Evolutionary conservation across 2,329 filamentous ascomycete species (phyloP), one percentile per base, ranked within the genome.

Genomic region (Talaromyces marneffei): DNA sequence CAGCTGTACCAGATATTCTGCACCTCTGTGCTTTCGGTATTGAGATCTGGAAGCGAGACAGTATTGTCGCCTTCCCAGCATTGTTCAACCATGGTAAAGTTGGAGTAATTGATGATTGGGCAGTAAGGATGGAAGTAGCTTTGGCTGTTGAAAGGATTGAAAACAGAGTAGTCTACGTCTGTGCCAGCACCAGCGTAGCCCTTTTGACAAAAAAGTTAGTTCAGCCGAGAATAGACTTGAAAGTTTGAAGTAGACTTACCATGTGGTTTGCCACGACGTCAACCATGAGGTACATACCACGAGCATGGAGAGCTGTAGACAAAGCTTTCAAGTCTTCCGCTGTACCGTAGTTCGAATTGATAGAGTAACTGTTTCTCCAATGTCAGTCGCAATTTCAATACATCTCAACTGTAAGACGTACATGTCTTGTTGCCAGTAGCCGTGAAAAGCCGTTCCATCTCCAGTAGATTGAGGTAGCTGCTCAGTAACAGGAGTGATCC

Each of bases 121-220:
- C 87, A 89, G 67, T 80, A 83, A 1, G 79, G 48, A 69, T 90
- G 86, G 73, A 84, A 90, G 66, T 86, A 86, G 25, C 78, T 79
- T 18, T 78, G 62, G 29, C 82, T 73, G 70, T 87, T 81, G 67
- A 87, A 84, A 7, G 83, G 80, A 23, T 77, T 73, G 48, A 82
- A 80, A 16, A 73, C 67, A 62, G 74, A 77, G 68, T 86, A 87
- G 70, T 86, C 79, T 40, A 86, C 78, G 4, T 75, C 74, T 31
- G 65, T 62, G 0, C 73, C 71, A n/a, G 75, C 71, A 25, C 83
- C 82, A 31, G 75, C 71, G 68, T 80, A 85, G 12, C 72, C 72
- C 72, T 74, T 33, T 33, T 20, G 27, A 12, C 7, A 20, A 14
- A 20, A 31, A 31, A 7, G 4, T 50, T 3, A 50, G 46, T 50